Evolutionary conservation across 305 asterid genomes (phyloP).

Genomic region (Fraxinus velutina): DNA sequence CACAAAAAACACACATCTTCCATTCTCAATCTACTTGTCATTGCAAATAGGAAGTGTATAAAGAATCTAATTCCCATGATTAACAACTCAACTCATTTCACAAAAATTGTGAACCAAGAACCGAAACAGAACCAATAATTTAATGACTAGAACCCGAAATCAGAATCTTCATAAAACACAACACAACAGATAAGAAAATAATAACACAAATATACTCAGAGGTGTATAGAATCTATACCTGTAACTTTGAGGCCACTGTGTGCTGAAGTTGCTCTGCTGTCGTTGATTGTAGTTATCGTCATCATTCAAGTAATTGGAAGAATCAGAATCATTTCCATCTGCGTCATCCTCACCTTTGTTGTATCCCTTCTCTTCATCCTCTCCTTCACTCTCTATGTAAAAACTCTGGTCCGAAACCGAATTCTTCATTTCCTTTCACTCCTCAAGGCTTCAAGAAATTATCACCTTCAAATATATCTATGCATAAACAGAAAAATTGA

Average conservation of each 20-base stretch:
- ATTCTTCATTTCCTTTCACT: constrained; percentile 43
- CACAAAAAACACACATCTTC: neutral
- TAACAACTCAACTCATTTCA: neutral
- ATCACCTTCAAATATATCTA: neutral
- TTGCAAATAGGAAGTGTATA: neutral
- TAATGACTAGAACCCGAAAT: neutral
- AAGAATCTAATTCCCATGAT: neutral
- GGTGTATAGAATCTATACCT: constrained; percentile 38
- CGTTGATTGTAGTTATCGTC: constrained; percentile 34
- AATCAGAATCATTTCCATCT: constrained; percentile 62
- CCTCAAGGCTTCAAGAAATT: constrained; percentile 21
- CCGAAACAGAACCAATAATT: neutral
- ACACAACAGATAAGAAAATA: neutral
- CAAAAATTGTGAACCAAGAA: neutral
- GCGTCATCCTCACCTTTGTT: constrained; percentile 40
- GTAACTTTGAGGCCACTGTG: constrained; percentile 95
- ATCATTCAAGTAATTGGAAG: constrained; percentile 47
- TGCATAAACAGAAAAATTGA: constrained; percentile 18
- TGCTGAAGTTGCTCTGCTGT: constrained; percentile 46
- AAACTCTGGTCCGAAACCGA: constrained; percentile 58
- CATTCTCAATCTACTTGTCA: neutral
- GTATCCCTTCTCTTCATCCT: constrained; percentile 43
- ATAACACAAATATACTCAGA: neutral
- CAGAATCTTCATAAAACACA: neutral
- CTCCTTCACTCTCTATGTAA: constrained; percentile 68